Evolutionary conservation across 176 grass and related monocot species (phyloP).

Genomic region (Rhipidocladum racemiflorum): DNA sequence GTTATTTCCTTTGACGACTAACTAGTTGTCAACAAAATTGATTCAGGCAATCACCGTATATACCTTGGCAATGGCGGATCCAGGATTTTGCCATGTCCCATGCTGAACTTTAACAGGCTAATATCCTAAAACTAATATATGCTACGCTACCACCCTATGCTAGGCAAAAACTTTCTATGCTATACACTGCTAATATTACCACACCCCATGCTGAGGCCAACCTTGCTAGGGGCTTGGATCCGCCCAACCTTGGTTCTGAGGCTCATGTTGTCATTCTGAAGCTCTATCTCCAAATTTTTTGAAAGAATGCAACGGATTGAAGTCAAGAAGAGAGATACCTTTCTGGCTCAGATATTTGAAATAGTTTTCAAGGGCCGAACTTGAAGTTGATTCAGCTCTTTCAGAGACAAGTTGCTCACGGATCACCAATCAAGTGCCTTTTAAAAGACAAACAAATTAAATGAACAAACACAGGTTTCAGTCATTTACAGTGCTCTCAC

Average conservation of each 20-base stretch:
- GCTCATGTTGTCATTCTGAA: conserved; percentile 60
- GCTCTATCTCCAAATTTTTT: conserved; percentile 51
- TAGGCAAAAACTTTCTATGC: too few relatives aligned
- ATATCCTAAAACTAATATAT: too few relatives aligned
- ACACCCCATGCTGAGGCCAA: too few relatives aligned
- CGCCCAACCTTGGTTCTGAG: conserved; percentile 44
- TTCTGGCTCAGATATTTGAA: too few relatives aligned
- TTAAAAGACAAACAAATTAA: not conserved
- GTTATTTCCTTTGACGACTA: too few relatives aligned
- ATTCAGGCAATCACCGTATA: not conserved
- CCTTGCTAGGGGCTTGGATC: too few relatives aligned
- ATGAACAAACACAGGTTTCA: not conserved
- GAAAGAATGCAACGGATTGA: not conserved
- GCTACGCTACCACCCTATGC: too few relatives aligned
- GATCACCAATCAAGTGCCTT: not conserved
- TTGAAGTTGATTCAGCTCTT: not conserved
- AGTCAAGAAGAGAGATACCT: not conserved
- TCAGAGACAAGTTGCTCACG: not conserved
- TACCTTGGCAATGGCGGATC: not conserved
- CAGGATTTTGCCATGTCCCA: too few relatives aligned
- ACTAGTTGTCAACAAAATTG: not conserved
- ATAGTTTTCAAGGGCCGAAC: not conserved
- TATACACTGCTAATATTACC: too few relatives aligned
- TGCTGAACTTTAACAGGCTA: too few relatives aligned
- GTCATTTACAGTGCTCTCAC: not conserved